A percentile compares a stretch with the other conserved stretches of the same genome.
These are phyloP conservation scores for Melampsora americana DNA, from an alignment of 1,284 basidiomycete species.

Conservation along the genomic window DNA sequence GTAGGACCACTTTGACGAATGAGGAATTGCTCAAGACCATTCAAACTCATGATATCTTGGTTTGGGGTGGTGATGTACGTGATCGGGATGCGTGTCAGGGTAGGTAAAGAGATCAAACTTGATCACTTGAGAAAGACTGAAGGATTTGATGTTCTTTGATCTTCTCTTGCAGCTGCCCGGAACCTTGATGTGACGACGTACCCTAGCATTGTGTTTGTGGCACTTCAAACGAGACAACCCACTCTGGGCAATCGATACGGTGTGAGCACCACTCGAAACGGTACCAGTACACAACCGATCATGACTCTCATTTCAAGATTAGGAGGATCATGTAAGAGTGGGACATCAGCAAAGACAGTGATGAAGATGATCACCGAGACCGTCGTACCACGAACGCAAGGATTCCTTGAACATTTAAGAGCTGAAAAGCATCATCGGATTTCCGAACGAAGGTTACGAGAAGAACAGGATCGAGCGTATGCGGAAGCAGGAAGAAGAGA, in stretches of 20 bases:
- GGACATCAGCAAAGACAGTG: conserved; percentile 13
- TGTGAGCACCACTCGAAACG: conserved; percentile 7
- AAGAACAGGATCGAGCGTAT: conserved; percentile 42
- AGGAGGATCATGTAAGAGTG: conserved; percentile 14
- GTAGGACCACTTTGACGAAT: conserved; percentile 36
- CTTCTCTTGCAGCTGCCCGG: conserved; percentile 14
- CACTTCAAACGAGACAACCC: conserved; percentile 29
- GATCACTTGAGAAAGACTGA: too few relatives aligned
- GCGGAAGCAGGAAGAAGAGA: conserved; percentile 31
- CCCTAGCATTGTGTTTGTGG: conserved; percentile 27
- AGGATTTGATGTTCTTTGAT: too few relatives aligned
- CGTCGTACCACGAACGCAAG: conserved; percentile 18
- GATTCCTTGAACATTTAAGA: conserved; percentile 16
- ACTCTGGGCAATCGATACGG: not conserved
- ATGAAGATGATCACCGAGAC: conserved; percentile 16
- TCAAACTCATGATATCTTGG: conserved; percentile 26
- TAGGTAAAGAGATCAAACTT: not conserved
- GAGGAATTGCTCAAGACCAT: conserved; percentile 22
- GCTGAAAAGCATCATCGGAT: conserved; percentile 10
- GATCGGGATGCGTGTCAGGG: conserved; percentile 30
- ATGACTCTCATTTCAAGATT: conserved; percentile 24
- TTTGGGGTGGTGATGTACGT: conserved; percentile 38
- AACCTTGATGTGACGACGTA: conserved; percentile 28
- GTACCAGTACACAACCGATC: not conserved
- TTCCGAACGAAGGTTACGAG: conserved; percentile 29